Conservation (phyloP, 169 alveolate species). For the Babesia microti region DNA sequence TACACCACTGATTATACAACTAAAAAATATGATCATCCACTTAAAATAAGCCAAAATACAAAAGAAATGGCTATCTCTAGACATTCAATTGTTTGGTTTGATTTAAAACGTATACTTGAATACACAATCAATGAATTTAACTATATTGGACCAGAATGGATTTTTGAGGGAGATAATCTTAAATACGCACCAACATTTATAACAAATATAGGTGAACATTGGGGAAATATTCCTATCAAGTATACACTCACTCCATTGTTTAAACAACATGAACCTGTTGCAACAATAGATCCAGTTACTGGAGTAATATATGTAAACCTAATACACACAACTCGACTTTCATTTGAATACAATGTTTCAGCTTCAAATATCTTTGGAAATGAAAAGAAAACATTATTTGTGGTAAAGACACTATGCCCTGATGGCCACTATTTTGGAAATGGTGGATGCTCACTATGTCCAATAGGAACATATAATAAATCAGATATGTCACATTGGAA, state of each 20-base stretch:
- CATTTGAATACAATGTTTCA: slow-evolving; percentile 8
- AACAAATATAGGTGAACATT: neutral
- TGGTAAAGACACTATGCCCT: slow-evolving; percentile 6
- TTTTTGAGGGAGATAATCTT: slow-evolving; percentile 10
- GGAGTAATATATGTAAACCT: slow-evolving; percentile 12
- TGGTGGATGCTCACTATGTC: slow-evolving; percentile 54
- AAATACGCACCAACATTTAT: slow-evolving; percentile 4
- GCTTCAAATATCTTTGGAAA: slow-evolving; percentile 16
- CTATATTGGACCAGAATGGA: slow-evolving; percentile 32
- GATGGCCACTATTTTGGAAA: slow-evolving; percentile 31
- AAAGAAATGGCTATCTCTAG: too few relatives aligned
- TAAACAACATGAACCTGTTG: neutral
- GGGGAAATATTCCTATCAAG: slow-evolving; percentile 5
- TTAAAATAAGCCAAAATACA: too few relatives aligned
- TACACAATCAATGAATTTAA: slow-evolving; percentile 29
- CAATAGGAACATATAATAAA: slow-evolving; percentile 57
- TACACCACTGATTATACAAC: too few relatives aligned
- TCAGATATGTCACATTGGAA: slow-evolving; percentile 11
- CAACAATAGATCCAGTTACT: neutral
- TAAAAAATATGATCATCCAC: too few relatives aligned
- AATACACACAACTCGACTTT: slow-evolving; percentile 1
- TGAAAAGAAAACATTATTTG: slow-evolving; percentile 28
- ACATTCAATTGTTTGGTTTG: too few relatives aligned
- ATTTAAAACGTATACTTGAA: too few relatives aligned
- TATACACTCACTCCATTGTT: neutral